These are phyloP conservation scores for Colletotrichum horii DNA, from an alignment of 2,329 filamentous ascomycete species.

Conservation along the genomic window DNA sequence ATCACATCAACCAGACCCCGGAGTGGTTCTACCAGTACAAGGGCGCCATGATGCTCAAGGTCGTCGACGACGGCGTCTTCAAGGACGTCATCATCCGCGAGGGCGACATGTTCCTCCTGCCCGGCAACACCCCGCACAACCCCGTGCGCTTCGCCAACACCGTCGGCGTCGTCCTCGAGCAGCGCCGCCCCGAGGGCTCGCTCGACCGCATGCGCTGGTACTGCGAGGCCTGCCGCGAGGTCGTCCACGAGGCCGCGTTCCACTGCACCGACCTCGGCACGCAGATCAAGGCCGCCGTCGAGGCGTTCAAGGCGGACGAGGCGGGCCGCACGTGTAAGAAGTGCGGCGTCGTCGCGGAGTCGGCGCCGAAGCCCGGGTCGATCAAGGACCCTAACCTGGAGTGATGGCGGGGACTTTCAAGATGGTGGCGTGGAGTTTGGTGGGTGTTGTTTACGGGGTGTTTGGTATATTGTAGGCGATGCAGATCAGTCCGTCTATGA, in stretches of 20 bases:
- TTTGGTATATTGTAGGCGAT: background rate
- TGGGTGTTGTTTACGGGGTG: background rate
- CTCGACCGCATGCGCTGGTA: slow-evolving; percentile 91
- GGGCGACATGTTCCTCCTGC: slow-evolving; percentile 92
- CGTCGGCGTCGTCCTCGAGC: slow-evolving; percentile 92
- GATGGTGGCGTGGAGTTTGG: background rate
- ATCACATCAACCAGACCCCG: slow-evolving; percentile 95
- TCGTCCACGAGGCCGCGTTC: slow-evolving; percentile 88
- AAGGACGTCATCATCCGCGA: slow-evolving; percentile 88
- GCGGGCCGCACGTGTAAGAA: slow-evolving; percentile 74
- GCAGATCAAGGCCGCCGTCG: slow-evolving; percentile 92
- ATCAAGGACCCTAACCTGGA: slow-evolving; percentile 65
- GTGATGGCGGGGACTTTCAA: slow-evolving; percentile 19
- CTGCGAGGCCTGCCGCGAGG: slow-evolving; percentile 70
- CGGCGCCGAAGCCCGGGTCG: slow-evolving; percentile 65
- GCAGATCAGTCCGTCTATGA: slow-evolving; percentile 5
- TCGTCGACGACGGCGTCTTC: slow-evolving; percentile 77
- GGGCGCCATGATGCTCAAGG: slow-evolving; percentile 92
- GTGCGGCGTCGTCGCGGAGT: slow-evolving; percentile 80
- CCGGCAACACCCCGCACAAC: slow-evolving; percentile 94
- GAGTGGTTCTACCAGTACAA: slow-evolving; percentile 99
- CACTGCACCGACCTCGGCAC: slow-evolving; percentile 89
- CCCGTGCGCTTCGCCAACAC: slow-evolving; percentile 92
- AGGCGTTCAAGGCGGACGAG: slow-evolving; percentile 74
- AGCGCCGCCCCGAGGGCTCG: slow-evolving; percentile 72